A percentile compares a stretch with the other conserved stretches of the same genome.
These are phyloP conservation scores for Lachnellula hyalina DNA, from an alignment of 2,329 filamentous ascomycete species.

Conservation along the genomic window DNA sequence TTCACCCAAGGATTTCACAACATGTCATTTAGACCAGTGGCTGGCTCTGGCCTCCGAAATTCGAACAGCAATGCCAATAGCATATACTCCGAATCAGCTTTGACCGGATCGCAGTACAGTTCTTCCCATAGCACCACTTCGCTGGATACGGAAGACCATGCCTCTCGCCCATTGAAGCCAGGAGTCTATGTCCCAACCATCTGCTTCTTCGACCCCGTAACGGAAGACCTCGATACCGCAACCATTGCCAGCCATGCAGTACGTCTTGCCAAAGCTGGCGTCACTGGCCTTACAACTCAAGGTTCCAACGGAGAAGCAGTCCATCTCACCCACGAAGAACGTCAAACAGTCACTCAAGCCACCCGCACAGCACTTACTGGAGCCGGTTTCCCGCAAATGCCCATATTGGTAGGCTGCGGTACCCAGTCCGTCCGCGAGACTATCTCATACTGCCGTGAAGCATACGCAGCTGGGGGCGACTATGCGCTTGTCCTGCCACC, in stretches of 20 bases:
- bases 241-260: slow-evolving; percentile 45
- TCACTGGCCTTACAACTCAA: slow-evolving; percentile 57
- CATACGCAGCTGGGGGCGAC: slow-evolving; percentile 57
- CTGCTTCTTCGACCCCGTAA: slow-evolving; percentile 62
- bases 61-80: slow-evolving; percentile 22
- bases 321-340: slow-evolving; percentile 57
- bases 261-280: slow-evolving; percentile 53
- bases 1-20: slow-evolving; percentile 40
- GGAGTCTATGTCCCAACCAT: slow-evolving; percentile 70
- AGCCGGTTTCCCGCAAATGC: slow-evolving; percentile 51
- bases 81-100: slow-evolving; percentile 32
- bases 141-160: slow-evolving; percentile 30
- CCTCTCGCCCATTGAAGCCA: slow-evolving; percentile 37
- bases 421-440: slow-evolving; percentile 62
- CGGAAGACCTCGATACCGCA: slow-evolving; percentile 61
- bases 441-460: slow-evolving; percentile 58
- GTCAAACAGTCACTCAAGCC: slow-evolving; percentile 52
- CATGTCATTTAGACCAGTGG: slow-evolving; percentile 27
- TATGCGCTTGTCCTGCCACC: slow-evolving; percentile 64
- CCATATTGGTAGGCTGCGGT: slow-evolving; percentile 62
- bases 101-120: slow-evolving; percentile 32
- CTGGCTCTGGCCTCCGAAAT: slow-evolving; percentile 17
- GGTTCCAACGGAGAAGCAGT: slow-evolving; percentile 66
- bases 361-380: slow-evolving; percentile 56
- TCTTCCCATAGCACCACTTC: slow-evolving; percentile 40